Base-by-base conservation (phyloP, 2,329 filamentous ascomycete genomes). In the Anisogramma anomala region DNA sequence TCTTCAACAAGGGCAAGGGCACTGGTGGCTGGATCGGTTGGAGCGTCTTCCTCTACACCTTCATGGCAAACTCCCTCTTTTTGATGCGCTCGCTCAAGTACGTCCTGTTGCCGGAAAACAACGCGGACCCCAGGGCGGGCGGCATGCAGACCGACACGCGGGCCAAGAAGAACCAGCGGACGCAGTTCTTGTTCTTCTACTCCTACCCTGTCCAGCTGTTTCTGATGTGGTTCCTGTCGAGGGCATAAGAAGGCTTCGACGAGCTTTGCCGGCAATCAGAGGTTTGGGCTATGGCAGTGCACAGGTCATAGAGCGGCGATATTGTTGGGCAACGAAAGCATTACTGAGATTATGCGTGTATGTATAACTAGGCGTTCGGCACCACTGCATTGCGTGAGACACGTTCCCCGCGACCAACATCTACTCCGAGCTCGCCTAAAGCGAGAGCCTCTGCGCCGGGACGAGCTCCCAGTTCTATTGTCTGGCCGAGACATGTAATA, bases 1-100 rank as follows among this genome's bases (percentile, higher is more conserved):
- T 86, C 13, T 63, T 84, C 49, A 93, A 82, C 42, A 77, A 79
- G 10, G 82, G 87, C 33, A 77, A 79, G 54, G 84, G 89, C 17
- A 91, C 86, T 2, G 82, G 88, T 36, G 83, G 86, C 41, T 93
- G 84, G 84, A 68, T 87, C 39, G 84, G 86, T 53, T 96, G 89
- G 88, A 65, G 72, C 7, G 73, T 94, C 42, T 98, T 98, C 58
- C 61, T 81, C 25, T 98, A 98, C 62, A 91, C 86, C 0, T 98
- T 91, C 60, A 66, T 86, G 46, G 89, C 91, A 13, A 96, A 96
- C 62, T 89, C 89, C 0, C 83, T 98, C 51, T 98, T 98, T 61
- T 57, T 98, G 66, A 82, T 98, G 58, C 83, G 91, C 45, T 96
- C 89, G 13, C 65, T 98, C 48, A 88, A 94, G 67, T 98, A 98